Evolutionary conservation across 2,329 filamentous ascomycete species (phyloP).

Genomic region (Chlorencoelia australis): DNA sequence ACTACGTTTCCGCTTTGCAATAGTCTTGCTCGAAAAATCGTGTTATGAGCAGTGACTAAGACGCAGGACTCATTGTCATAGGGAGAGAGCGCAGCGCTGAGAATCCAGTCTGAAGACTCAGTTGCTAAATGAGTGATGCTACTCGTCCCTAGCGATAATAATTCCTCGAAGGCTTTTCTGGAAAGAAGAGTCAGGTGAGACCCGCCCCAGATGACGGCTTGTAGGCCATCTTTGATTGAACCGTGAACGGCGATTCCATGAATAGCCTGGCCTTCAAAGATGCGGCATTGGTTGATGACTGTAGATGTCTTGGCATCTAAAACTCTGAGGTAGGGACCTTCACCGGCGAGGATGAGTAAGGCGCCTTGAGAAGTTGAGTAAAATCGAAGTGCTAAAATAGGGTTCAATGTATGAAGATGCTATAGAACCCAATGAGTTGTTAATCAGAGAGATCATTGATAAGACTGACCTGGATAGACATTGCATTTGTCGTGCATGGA

Average conservation of each 20-base stretch:
- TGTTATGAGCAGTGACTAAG: slow-evolving; percentile 81
- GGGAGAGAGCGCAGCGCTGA: slow-evolving; percentile 51
- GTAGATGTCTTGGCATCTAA: slow-evolving; percentile 31
- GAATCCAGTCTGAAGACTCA: slow-evolving; percentile 63
- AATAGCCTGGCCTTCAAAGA: slow-evolving; percentile 61
- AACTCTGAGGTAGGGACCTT: slow-evolving; percentile 48
- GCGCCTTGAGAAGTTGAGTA: slow-evolving; percentile 27
- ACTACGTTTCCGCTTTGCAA: slow-evolving; percentile 23
- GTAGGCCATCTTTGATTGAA: slow-evolving; percentile 9
- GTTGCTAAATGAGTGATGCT: slow-evolving; percentile 29
- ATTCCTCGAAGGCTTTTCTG: slow-evolving; percentile 14
- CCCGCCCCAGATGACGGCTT: slow-evolving; percentile 62
- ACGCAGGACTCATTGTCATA: slow-evolving; percentile 36
- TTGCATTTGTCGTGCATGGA: too few relatives aligned
- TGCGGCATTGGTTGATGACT: slow-evolving; percentile 33
- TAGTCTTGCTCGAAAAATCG: slow-evolving; percentile 46
- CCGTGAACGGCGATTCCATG: slow-evolving; percentile 54
- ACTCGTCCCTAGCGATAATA: slow-evolving; percentile 9
- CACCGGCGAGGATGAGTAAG: slow-evolving; percentile 44
- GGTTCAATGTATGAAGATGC: slow-evolving; percentile 29
- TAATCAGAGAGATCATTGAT: background rate
- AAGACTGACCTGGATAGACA: slow-evolving; percentile 17
- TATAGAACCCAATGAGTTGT: slow-evolving; percentile 8
- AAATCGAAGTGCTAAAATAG: slow-evolving; percentile 51
- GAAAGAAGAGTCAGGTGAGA: slow-evolving; percentile 35